phyloP scores from a whole-genome alignment of 306 rosid genomes.

The Purshia tridentata region DNA sequence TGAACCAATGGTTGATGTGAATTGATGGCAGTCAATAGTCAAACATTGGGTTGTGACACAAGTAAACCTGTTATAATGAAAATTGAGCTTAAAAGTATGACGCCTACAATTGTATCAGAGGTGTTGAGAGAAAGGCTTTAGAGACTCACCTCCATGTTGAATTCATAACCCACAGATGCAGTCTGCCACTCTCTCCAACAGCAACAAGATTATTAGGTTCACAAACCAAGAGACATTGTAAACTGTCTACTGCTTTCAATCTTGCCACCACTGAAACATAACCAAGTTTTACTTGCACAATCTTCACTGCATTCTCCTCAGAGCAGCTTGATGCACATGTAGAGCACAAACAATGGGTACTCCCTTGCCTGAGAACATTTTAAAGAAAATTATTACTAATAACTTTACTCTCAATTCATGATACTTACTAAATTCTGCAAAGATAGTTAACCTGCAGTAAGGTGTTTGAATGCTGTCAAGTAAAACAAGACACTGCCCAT shows the following conservation, averaged over 20 bases:
- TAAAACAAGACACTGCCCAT: constrained; percentile 62
- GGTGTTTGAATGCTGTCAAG: constrained; percentile 72
- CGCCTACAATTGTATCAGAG: background rate
- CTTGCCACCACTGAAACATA: constrained; percentile 61
- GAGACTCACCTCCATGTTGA: constrained; percentile 76
- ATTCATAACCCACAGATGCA: constrained; percentile 86
- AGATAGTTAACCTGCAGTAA: constrained; percentile 69
- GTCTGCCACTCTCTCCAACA: constrained; percentile 80
- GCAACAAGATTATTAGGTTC: constrained; percentile 72
- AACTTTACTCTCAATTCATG: constrained; percentile 16
- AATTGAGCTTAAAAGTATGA: background rate
- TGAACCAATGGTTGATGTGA: background rate
- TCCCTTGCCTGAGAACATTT: constrained; percentile 54
- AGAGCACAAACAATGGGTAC: constrained; percentile 62
- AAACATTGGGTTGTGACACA: background rate
- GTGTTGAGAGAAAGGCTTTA: constrained; percentile 3
- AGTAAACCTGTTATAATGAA: background rate
- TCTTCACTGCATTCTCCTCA: constrained; percentile 64
- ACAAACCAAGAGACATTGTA: constrained; percentile 61
- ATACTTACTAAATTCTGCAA: constrained; percentile 25
- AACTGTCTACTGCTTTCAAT: constrained; percentile 49
- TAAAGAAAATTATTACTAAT: constrained; percentile 18
- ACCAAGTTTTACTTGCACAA: constrained; percentile 71
- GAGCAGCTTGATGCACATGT: constrained; percentile 56
- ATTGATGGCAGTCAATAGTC: background rate